Base-by-base conservation (phyloP, 192 early-diverging fungal genomes). In the Rhizoclosmatium sp. region DNA sequence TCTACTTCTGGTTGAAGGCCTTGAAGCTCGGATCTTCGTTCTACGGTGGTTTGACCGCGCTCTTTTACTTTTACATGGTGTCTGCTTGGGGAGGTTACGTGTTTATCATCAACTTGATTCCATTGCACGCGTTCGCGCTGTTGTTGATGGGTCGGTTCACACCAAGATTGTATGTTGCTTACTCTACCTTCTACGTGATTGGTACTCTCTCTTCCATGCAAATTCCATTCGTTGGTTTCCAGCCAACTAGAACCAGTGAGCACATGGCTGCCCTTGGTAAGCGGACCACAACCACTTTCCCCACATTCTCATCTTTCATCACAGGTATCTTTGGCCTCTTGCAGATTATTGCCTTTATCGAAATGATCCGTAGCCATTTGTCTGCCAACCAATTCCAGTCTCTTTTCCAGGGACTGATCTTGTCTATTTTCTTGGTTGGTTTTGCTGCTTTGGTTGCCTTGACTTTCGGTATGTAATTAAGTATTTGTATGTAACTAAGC, bases 41-140 rank as follows among this genome's bases (percentile, higher is more conserved):
- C 78, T 98, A 93, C 80, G 97, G 90, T 42, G 91, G 94, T 49
- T 82, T 92, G 74, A 86, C 96, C 0, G 98, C 96, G 1, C 81
- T 97, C 47, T 96, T 94, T 77, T 99, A 99, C 88, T 99, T 99
- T 82, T 99, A 98, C 90, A 99, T 99, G 98, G 98, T 99, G 2
- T 92, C 96, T 12, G 94, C 97, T 12, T 99, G 98, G 98, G 98
- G 98, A 78, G 98, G 98, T 60, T 99, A 99, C 81, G 98, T 98
- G 59, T 99, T 99, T 80, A 99, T 99, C 77, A 99, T 96, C 84
- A 99, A 99, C 84, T 79, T 99, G 80, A 93, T 99, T 47, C 98
- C 98, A 44, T 87, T 99, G 48, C 98, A 99, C 80, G 98, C 89
- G 40, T 96, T 98, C 87, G 94, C 91, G 3, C 82, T 99, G 71